Evolutionary conservation across 2,329 filamentous ascomycete genomes (phyloP).

Genomic region (Colletotrichum musae): DNA sequence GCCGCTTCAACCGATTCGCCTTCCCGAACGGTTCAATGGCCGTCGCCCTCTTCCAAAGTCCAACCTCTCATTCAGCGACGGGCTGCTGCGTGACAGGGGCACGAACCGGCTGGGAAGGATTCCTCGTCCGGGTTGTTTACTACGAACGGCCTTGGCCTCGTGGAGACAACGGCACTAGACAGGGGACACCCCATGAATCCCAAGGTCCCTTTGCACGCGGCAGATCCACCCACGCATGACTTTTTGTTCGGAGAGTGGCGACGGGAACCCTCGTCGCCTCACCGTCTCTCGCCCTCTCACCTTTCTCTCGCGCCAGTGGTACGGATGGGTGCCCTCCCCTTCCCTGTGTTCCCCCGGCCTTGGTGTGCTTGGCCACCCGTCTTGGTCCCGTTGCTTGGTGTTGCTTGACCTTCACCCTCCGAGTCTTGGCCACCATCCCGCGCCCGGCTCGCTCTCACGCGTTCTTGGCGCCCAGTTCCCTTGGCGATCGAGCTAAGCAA

Average conservation of each 20-base stretch:
- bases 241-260: slow-evolving; percentile 25
- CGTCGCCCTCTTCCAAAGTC: background rate
- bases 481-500: slow-evolving; percentile 34
- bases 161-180: slow-evolving; percentile 24
- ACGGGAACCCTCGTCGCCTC: slow-evolving; percentile 10
- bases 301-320: background rate
- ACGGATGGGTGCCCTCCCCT: background rate
- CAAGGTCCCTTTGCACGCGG: slow-evolving; percentile 39
- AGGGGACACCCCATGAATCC: slow-evolving; percentile 18
- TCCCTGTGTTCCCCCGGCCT: slow-evolving; percentile 27
- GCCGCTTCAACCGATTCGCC: slow-evolving; percentile 1
- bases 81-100: slow-evolving; percentile 6
- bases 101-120: no score
- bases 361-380: slow-evolving; percentile 35
- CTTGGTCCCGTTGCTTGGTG: slow-evolving; percentile 32
- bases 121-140: slow-evolving; percentile 22
- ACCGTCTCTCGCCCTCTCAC: background rate
- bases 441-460: slow-evolving; percentile 14
- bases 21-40: slow-evolving; percentile 22
- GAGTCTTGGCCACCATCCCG: slow-evolving; percentile 22
- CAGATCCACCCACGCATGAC: slow-evolving; percentile 34
- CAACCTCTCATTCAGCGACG: background rate
- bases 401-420: slow-evolving; percentile 1
- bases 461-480: slow-evolving; percentile 29
- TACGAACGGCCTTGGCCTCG: slow-evolving; percentile 12